Evolutionary conservation across 352 stramenopile genomes (phyloP).

Genomic region (Phytopythium vexans): DNA sequence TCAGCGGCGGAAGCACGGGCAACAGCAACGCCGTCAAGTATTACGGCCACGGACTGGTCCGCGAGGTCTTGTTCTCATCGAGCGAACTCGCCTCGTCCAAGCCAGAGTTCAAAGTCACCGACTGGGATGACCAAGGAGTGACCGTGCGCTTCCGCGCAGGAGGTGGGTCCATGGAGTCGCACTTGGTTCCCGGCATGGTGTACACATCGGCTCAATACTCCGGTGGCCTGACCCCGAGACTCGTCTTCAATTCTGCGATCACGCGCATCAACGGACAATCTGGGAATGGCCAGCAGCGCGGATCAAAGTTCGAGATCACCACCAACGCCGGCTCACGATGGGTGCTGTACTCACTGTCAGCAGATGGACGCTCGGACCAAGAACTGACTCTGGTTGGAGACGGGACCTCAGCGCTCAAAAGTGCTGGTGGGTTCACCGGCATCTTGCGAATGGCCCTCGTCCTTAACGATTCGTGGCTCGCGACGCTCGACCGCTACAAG

Average conservation of each 20-base stretch:
- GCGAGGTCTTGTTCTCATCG: conserved; percentile 52
- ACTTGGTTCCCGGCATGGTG: conserved; percentile 64
- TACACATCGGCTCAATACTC: conserved; percentile 51
- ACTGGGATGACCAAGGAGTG: conserved; percentile 58
- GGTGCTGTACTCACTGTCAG: conserved; percentile 50
- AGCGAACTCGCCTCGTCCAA: conserved; percentile 38
- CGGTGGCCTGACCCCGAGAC: conserved; percentile 28
- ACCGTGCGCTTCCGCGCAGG: conserved; percentile 37
- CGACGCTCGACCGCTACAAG: conserved; percentile 44
- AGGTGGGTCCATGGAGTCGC: conserved; percentile 32
- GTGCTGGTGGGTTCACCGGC: conserved; percentile 32
- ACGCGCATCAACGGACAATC: conserved; percentile 37
- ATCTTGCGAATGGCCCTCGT: conserved; percentile 45
- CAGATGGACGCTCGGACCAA: conserved; percentile 33
- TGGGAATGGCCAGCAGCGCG: conserved; percentile 13
- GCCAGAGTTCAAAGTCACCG: conserved; percentile 44
- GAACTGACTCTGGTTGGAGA: conserved; percentile 37
- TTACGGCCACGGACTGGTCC: conserved; percentile 49
- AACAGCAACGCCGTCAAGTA: conserved; percentile 49
- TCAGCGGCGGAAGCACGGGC: conserved; percentile 46
- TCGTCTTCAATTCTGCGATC: conserved; percentile 40
- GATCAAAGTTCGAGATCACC: conserved; percentile 46
- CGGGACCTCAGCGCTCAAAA: conserved; percentile 30
- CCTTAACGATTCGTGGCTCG: conserved; percentile 30
- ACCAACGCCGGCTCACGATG: conserved; percentile 58